A percentile compares a stretch with the other conserved stretches of the same genome.
These are phyloP conservation scores for Metroxylon sagu DNA, from an alignment of 176 grass and related monocot species.

Conservation along the genomic window DNA sequence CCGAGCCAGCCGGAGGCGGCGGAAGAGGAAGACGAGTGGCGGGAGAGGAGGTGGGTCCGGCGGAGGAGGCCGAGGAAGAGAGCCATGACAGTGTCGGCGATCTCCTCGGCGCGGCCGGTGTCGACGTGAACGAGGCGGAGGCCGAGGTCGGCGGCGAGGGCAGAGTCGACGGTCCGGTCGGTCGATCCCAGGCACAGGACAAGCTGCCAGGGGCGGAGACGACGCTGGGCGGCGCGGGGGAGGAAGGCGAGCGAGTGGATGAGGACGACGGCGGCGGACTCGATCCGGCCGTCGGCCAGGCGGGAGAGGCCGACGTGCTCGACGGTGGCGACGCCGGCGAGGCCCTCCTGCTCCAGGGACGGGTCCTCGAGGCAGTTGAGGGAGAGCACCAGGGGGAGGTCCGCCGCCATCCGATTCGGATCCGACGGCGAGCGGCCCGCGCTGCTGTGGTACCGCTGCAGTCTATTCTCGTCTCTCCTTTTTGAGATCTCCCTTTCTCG, in stretches of 20 bases:
- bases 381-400: slow-evolving; percentile 49
- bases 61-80: slow-evolving; percentile 80
- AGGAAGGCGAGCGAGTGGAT: slow-evolving; percentile 71
- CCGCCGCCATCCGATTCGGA: slow-evolving; percentile 10
- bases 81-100: slow-evolving; percentile 96
- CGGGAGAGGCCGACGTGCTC: slow-evolving; percentile 71
- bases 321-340: slow-evolving; percentile 48
- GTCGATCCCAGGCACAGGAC: slow-evolving; percentile 82
- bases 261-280: slow-evolving; percentile 58
- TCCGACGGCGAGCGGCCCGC: slow-evolving; percentile 2
- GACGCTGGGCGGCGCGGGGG: slow-evolving; percentile 77
- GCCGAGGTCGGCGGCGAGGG: slow-evolving; percentile 63
- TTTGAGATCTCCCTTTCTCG: not conserved
- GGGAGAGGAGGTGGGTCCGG: slow-evolving; percentile 72
- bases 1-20: slow-evolving; percentile 64
- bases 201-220: slow-evolving; percentile 88
- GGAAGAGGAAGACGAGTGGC: slow-evolving; percentile 40
- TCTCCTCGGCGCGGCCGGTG: slow-evolving; percentile 76
- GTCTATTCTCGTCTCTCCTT: not conserved
- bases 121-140: slow-evolving; percentile 76
- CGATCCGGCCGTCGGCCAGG: slow-evolving; percentile 49
- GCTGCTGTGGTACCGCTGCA: not conserved
- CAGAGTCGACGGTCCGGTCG: slow-evolving; percentile 85
- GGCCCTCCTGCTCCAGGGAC: slow-evolving; percentile 60
- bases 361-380: slow-evolving; percentile 85